Conservation (phyloP, 805 yeast genomes). For the Brettanomyces bruxellensis region DNA sequence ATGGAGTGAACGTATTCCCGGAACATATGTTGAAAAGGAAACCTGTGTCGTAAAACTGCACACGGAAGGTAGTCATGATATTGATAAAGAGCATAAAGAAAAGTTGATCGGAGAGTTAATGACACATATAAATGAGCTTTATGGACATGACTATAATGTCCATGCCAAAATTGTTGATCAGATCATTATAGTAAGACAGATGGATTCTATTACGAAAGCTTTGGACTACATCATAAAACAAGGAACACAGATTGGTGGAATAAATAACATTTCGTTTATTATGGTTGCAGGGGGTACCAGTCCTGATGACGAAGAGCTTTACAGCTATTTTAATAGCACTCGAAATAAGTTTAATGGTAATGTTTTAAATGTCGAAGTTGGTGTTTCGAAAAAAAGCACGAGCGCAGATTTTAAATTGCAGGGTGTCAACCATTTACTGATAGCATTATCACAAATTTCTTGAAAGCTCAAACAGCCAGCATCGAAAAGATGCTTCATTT, state of each 20-base stretch:
- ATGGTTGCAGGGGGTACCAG: slow-evolving; percentile 60
- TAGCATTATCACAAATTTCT: slow-evolving; percentile 29
- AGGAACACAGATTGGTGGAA: slow-evolving; percentile 2
- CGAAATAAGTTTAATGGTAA: slow-evolving; percentile 29
- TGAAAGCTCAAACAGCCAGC: neutral
- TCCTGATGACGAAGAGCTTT: slow-evolving; percentile 61
- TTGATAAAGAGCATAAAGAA: slow-evolving; percentile 51
- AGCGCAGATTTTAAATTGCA: slow-evolving; percentile 55
- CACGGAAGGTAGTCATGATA: slow-evolving; percentile 57
- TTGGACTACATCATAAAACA: slow-evolving; percentile 41
- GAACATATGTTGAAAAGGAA: slow-evolving; percentile 60
- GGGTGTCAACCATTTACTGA: slow-evolving; percentile 63
- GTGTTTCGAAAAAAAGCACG: slow-evolving; percentile 23
- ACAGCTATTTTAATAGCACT: slow-evolving; percentile 38
- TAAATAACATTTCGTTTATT: slow-evolving; percentile 29
- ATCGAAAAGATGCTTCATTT: no score
- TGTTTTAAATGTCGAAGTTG: slow-evolving; percentile 55
- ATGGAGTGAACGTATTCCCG: slow-evolving; percentile 71
- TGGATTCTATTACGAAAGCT: slow-evolving; percentile 48
- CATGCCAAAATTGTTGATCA: slow-evolving; percentile 72
- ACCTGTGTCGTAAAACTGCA: slow-evolving; percentile 74
- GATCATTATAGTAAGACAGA: slow-evolving; percentile 64
- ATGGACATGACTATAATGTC: slow-evolving; percentile 44
- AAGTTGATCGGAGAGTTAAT: slow-evolving; percentile 76
- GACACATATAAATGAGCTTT: slow-evolving; percentile 73